These are phyloP conservation scores for Aspergillus sergii DNA, from an alignment of 2,329 filamentous ascomycete genomes.

Conservation along the genomic window DNA sequence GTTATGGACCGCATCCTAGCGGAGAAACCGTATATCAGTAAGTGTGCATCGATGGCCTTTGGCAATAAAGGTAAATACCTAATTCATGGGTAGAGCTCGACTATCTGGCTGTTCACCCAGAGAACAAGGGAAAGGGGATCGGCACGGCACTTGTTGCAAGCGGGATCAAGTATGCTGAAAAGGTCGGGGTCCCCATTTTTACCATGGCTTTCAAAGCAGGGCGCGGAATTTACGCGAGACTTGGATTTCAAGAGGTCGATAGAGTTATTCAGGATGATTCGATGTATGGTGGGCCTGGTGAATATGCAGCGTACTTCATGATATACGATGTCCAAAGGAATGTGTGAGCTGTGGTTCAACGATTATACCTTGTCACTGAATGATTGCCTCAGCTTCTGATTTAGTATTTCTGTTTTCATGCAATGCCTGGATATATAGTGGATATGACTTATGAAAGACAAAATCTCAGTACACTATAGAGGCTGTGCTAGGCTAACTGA, in stretches of 20 bases:
- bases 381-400: fast-evolving
- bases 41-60: not conserved
- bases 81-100: not conserved
- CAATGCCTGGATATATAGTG: not conserved
- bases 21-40: not conserved
- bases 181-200: not conserved
- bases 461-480: not conserved
- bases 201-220: not conserved
- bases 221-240: not conserved
- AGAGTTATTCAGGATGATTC: constrained; percentile 1
- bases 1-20: not conserved
- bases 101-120: not conserved
- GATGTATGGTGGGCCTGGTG: not conserved
- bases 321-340: not conserved
- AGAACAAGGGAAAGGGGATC: not conserved
- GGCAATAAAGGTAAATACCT: not conserved
- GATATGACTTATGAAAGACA: not conserved
- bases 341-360: not conserved
- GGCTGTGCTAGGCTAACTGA: not conserved
- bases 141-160: not conserved
- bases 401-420: not conserved
- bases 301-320: constrained; percentile 1
- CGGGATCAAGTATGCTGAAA: not conserved
- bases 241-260: not conserved
- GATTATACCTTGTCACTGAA: not conserved